A percentile compares a stretch with the other conserved stretches of the same genome.
These are phyloP conservation scores for Hygrophorus pudorinus DNA, from an alignment of 768 basidiomycete genomes.

Conservation along the genomic window DNA sequence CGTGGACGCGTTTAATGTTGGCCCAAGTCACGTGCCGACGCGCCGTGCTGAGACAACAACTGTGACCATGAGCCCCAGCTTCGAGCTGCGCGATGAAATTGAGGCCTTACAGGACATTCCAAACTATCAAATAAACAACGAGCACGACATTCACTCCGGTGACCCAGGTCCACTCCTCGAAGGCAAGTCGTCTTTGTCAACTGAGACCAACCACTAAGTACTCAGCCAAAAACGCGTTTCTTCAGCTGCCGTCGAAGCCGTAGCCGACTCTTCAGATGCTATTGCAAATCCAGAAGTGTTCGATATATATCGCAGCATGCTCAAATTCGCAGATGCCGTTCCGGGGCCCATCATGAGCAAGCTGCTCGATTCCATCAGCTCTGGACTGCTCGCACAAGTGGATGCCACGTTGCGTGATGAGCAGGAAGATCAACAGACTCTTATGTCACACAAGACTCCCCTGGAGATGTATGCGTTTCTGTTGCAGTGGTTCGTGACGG, in stretches of 20 bases:
- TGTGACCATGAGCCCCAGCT: slow-evolving; percentile 16
- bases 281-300: slow-evolving; percentile 63
- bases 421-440: slow-evolving; percentile 52
- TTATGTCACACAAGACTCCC: slow-evolving; percentile 54
- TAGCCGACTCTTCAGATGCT: slow-evolving; percentile 66
- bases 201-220: neutral
- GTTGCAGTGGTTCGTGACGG: slow-evolving; percentile 81
- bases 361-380: slow-evolving; percentile 77
- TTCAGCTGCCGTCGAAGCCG: slow-evolving; percentile 69
- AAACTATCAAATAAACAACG: slow-evolving; percentile 57
- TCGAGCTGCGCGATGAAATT: slow-evolving; percentile 76
- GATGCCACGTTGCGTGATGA: slow-evolving; percentile 66
- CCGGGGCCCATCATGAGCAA: slow-evolving; percentile 67
- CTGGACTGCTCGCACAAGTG: slow-evolving; percentile 62
- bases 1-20: no score
- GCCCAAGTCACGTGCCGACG: no score
- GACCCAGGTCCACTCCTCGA: slow-evolving; percentile 49
- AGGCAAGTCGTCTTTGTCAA: slow-evolving; percentile 30
- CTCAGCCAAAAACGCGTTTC: slow-evolving; percentile 4
- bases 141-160: slow-evolving; percentile 51
- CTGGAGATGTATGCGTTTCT: slow-evolving; percentile 92
- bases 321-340: slow-evolving; percentile 64
- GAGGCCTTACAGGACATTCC: slow-evolving; percentile 51
- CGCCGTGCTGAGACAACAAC: neutral
- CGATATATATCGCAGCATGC: slow-evolving; percentile 71